Evolutionary conservation across 495 filamentous ascomycete species (phyloP).

Genomic region (Saxispiralis lemnorum): DNA sequence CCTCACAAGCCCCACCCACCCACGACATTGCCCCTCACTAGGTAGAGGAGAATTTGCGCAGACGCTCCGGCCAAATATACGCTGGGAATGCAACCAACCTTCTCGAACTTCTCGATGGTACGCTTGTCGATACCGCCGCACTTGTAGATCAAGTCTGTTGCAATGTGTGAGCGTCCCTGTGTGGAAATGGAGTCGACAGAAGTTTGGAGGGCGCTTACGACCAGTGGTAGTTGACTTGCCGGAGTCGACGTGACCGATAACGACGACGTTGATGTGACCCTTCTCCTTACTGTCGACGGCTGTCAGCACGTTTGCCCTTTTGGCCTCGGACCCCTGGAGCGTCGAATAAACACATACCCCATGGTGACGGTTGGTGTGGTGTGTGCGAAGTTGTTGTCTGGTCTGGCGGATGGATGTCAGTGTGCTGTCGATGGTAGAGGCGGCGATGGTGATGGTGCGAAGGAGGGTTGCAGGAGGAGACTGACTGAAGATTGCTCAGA

Average conservation of each 20-base stretch:
- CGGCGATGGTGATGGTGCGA: not conserved
- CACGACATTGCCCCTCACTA: constrained; percentile 19
- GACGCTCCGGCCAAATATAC: not conserved
- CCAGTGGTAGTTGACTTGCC: constrained; percentile 97
- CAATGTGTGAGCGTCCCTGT: constrained; percentile 23
- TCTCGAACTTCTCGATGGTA: constrained; percentile 99
- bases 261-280: constrained; percentile 90
- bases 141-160: constrained; percentile 91
- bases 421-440: constrained; percentile 9
- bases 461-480: not conserved
- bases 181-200: constrained; percentile 5
- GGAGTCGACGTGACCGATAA: constrained; percentile 99
- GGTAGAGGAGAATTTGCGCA: constrained; percentile 22
- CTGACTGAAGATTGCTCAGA: not conserved
- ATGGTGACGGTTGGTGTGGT: constrained; percentile 16
- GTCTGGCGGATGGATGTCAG: constrained; percentile 3
- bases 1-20: not conserved
- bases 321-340: too few relatives aligned
- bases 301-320: constrained; percentile 14
- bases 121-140: constrained; percentile 99
- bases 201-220: constrained; percentile 26
- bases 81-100: constrained; percentile 40
- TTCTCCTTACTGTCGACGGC: constrained; percentile 56
- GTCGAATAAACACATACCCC: constrained; percentile 16
- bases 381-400: constrained; percentile 1